Base-by-base conservation (phyloP, 2,329 filamentous ascomycete genomes). In the Penicillium aurantiogriseum region DNA sequence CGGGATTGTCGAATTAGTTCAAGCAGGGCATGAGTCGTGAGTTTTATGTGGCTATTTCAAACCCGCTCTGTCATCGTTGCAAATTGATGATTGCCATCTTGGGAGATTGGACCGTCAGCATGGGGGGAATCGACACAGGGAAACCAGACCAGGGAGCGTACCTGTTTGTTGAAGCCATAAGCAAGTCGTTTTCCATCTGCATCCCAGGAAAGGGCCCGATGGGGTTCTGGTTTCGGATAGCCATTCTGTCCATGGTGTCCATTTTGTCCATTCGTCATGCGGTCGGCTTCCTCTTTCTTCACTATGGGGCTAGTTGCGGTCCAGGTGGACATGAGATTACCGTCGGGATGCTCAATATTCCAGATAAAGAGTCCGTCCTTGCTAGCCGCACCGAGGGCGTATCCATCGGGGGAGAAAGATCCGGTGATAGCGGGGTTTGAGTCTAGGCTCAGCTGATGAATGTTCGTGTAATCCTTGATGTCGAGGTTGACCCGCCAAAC, bases 141-240 rank as follows among this genome's bases (percentile, higher is more conserved):
- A 27, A 51, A 43, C 11, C n/a, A 27, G 8, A 31, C 60, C 27
- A 65, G 61, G 15, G 40, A 44, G 66, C 72, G 40, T 71, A 83
- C 80, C 76, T 81, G 77, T 60, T 75, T 77, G 31, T 76, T 77
- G 56, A 80, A 74, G 27, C 78, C 79, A 64, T 81, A 80, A 2
- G 78, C 79, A 56, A 84, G 71, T 63, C 77, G 81, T 64, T 80
- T 80, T n/a, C 81, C 80, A 66, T 83, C 79, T 13, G 73, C 74
- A 66, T 82, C 81, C 82, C 82, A 84, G 31, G 75, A 76, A 51
- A 84, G 69, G 29, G 74, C 72, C 46, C 78, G 72, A 59, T 77
- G 73, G 10, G 69, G 68, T 19, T 68, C 58, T 10, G 65, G 54
- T 15, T 66, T 64, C 13, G 57, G 31, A 46, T 56, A 63, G 25